Evolutionary conservation across 805 yeast species (phyloP), one percentile per base, ranked within the genome.

Genomic region (Pichia manshurica): DNA sequence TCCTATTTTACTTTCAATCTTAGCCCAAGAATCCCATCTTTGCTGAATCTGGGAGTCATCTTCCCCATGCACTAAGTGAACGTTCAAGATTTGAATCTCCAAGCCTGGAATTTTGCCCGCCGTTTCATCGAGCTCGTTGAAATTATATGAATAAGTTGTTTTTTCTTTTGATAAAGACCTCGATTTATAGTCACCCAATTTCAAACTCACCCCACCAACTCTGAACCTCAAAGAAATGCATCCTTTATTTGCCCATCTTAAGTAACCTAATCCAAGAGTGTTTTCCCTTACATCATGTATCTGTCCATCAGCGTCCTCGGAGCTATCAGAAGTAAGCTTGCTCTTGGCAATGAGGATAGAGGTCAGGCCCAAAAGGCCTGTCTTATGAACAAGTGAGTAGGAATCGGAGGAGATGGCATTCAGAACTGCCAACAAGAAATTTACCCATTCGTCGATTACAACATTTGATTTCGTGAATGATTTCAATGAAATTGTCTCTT

Each of bases 161-260:
- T 20, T 9, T 5, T 8, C n/a, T 15, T 2, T 12, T n/a, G n/a
- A n/a, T n/a, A n/a, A n/a, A n/a, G n/a, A n/a, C n/a, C n/a, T n/a
- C 4, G 29, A 36, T 37, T 13, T 21, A 28, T 28, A 28, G 1
- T 39, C 31, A 17, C 50, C 48, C 28, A 47, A 12, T 23, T 42
- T 42, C 13, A 47, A 40, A 9, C 23, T n/a, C 34, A 71, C 65
- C 9, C 56, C 61, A 3, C 77, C 78, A 21, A 76, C 50, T 10
- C 52, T 61, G 51, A 80, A 69, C 22, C 64, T 63, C 20, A 77
- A 62, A 16, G 71, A 61, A 13, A 77, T 75, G 4, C 82, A 80
- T 2, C 85, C 85, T 55, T 79, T 79, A 61, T 79, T 79, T 16
- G 82, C 84, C 77, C 82, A 79, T 21, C 78, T 73, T 44, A 79